Conservation (phyloP, 139 green algal species). For the Chlamydomonas asymmetrica region DNA sequence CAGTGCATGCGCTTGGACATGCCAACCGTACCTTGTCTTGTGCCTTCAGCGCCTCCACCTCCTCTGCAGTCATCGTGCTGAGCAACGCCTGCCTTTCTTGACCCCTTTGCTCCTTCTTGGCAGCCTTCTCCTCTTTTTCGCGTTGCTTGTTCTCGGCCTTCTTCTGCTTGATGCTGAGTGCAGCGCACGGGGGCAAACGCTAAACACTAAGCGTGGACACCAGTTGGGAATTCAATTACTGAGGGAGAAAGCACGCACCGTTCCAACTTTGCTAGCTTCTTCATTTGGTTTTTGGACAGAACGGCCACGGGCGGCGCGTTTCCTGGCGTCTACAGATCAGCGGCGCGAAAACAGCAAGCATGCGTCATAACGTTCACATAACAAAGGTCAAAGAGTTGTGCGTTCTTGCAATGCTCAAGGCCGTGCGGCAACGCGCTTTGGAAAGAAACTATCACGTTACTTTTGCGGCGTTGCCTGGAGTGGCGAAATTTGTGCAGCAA, state of each 20-base stretch:
- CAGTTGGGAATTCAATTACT: background rate
- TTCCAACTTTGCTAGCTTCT: constrained; percentile 9
- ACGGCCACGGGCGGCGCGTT: too few relatives aligned
- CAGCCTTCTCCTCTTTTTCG: constrained; percentile 14
- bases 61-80: background rate
- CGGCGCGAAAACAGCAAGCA: too few relatives aligned
- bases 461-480: too few relatives aligned
- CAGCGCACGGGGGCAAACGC: background rate
- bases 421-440: too few relatives aligned
- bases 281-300: constrained; percentile 36
- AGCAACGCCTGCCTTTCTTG: constrained; percentile 7
- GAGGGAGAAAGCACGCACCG: background rate
- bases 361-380: too few relatives aligned
- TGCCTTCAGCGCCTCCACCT: background rate
- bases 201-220: background rate
- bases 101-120: background rate
- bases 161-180: background rate
- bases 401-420: too few relatives aligned
- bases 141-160: background rate
- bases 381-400: too few relatives aligned
- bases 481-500: too few relatives aligned
- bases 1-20: background rate
- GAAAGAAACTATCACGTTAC: too few relatives aligned
- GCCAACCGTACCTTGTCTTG: background rate
- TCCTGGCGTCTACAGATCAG: too few relatives aligned